Evolutionary conservation across 2,329 filamentous ascomycete species (phyloP).

Genomic region (Nakataea oryzae): DNA sequence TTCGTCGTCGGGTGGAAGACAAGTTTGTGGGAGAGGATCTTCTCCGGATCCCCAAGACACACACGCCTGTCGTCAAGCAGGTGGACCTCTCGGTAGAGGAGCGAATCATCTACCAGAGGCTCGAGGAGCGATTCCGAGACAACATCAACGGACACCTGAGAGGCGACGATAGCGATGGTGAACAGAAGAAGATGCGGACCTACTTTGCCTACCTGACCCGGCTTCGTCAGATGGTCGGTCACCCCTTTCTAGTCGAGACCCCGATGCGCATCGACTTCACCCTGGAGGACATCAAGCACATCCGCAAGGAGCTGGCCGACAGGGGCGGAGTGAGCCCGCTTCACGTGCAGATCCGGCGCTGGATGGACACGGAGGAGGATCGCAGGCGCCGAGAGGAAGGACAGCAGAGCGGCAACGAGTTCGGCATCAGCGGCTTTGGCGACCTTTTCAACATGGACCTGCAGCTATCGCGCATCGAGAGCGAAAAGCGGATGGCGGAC

Average conservation of each 20-base stretch:
- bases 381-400: background rate
- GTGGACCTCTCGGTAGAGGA: constrained; percentile 17
- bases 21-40: constrained; percentile 16
- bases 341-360: constrained; percentile 6
- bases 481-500: constrained; percentile 1
- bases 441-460: constrained; percentile 3
- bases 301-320: constrained; percentile 3
- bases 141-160: background rate
- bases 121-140: constrained; percentile 4
- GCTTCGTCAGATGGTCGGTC: constrained; percentile 7
- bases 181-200: background rate
- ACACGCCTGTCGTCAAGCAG: constrained; percentile 9
- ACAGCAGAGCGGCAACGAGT: background rate
- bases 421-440: constrained; percentile 4
- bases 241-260: constrained; percentile 9
- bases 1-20: constrained; percentile 11
- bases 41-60: constrained; percentile 12
- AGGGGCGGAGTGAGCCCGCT: constrained; percentile 1
- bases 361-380: constrained; percentile 5
- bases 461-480: constrained; percentile 1
- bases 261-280: constrained; percentile 5
- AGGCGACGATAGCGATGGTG: background rate
- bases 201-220: constrained; percentile 5
- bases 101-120: background rate
- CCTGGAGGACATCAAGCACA: constrained; percentile 4